phyloP scores from a whole-genome alignment of 176 grass and related monocot genomes.

The Carex kokanica region DNA sequence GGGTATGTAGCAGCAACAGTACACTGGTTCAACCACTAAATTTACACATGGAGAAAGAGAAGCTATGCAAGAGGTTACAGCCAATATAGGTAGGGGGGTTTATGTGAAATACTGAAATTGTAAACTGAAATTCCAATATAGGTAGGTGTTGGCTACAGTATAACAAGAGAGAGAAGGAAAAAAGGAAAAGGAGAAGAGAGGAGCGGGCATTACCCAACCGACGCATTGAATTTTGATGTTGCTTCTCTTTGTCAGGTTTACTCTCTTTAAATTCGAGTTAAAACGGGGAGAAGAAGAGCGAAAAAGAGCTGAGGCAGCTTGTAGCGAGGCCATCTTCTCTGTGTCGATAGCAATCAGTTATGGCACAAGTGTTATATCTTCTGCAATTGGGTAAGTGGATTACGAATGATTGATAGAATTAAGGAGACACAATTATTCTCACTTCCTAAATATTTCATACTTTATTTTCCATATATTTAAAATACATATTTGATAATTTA shows the following conservation, averaged over 20 bases:
- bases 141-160: not conserved
- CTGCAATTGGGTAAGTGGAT: no score
- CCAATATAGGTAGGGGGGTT: not conserved
- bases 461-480: no score
- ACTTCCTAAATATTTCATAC: no score
- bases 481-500: no score
- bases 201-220: constrained; percentile 17
- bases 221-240: constrained; percentile 31
- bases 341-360: no score
- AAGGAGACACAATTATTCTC: no score
- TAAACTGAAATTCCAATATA: not conserved
- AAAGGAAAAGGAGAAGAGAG: not conserved
- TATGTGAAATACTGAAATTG: not conserved
- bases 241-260: constrained; percentile 14
- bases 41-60: not conserved
- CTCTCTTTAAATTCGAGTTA: not conserved
- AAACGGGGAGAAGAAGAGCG: not conserved
- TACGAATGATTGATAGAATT: no score
- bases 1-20: not conserved
- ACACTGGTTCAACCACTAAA: not conserved
- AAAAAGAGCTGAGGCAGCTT: constrained; percentile 9
- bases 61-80: not conserved
- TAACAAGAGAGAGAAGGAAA: not conserved
- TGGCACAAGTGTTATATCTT: no score
- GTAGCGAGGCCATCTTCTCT: constrained; percentile 7